These are phyloP conservation scores for Mycena citricolor DNA, from an alignment of 1,284 basidiomycete genomes.

Conservation along the genomic window DNA sequence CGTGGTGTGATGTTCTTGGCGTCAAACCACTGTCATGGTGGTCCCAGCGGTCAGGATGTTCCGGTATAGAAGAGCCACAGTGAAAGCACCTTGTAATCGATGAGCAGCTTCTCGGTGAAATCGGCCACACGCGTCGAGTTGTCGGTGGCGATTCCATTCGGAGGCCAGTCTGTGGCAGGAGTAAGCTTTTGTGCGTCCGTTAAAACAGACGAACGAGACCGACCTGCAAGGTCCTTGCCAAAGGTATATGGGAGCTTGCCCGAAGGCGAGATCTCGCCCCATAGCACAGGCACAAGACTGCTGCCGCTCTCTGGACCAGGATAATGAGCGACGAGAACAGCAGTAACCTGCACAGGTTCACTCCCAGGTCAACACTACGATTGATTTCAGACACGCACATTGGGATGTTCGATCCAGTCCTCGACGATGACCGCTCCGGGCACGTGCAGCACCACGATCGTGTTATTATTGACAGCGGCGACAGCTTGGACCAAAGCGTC, in stretches of 20 bases:
- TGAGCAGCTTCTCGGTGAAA: conserved; percentile 52
- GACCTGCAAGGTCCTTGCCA: conserved; percentile 49
- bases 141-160: conserved; percentile 41
- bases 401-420: conserved; percentile 62
- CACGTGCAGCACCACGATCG: conserved; percentile 75
- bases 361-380: conserved; percentile 32
- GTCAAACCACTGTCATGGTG: conserved; percentile 66
- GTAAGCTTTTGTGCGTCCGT: no score
- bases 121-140: conserved; percentile 32
- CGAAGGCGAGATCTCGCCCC: conserved; percentile 23
- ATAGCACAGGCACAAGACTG: conserved; percentile 13
- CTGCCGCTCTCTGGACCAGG: conserved; percentile 70
- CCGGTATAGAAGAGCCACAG: no score
- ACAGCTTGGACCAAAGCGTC: conserved; percentile 57
- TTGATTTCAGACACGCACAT: conserved; percentile 48
- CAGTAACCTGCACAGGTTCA: conserved; percentile 34
- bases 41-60: no score
- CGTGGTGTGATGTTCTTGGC: conserved; percentile 54
- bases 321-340: conserved; percentile 27
- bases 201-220: no score
- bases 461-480: conserved; percentile 58
- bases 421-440: conserved; percentile 70
- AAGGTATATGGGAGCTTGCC: conserved; percentile 62
- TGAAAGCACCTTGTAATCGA: no score
- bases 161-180: conserved; percentile 58